Evolutionary conservation across 1,139 yeast species (phyloP).

Genomic region (Yamadazyma aaseri): DNA sequence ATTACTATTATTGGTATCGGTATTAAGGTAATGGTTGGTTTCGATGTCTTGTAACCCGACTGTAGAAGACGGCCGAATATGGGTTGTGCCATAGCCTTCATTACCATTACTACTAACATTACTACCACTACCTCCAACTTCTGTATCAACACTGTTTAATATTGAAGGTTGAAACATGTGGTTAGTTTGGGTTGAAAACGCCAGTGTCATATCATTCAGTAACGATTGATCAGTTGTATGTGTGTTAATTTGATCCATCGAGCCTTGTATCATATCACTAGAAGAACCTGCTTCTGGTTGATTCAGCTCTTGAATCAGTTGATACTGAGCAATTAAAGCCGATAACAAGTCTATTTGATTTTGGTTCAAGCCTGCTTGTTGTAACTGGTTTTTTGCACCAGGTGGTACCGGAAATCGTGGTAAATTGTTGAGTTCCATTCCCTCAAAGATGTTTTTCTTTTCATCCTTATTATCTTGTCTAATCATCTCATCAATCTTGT

Average conservation of each 20-base stretch:
- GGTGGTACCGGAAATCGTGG: slow-evolving; percentile 71
- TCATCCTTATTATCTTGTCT: neutral
- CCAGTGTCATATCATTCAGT: neutral
- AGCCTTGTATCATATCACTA: neutral
- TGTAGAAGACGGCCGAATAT: too few relatives aligned
- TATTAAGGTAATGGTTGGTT: too few relatives aligned
- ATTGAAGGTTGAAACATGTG: neutral
- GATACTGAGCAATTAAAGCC: slow-evolving; percentile 71
- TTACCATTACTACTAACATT: neutral
- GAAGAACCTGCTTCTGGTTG: neutral
- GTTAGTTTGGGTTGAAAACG: neutral
- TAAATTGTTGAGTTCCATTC: slow-evolving; percentile 22
- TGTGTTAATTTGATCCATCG: neutral
- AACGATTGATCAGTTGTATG: neutral
- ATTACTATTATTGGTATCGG: neutral
- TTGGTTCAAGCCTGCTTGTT: slow-evolving; percentile 62
- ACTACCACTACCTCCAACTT: neutral
- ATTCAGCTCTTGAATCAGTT: slow-evolving; percentile 23
- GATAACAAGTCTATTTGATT: slow-evolving; percentile 72
- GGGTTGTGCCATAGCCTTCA: neutral
- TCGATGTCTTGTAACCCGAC: neutral
- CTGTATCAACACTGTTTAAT: neutral
- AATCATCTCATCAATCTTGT: slow-evolving; percentile 15
- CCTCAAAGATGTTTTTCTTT: slow-evolving; percentile 1
- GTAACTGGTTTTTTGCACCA: slow-evolving; percentile 62